Conservation (phyloP, 2,329 filamentous ascomycete genomes). For the Cercospora sesami region DNA sequence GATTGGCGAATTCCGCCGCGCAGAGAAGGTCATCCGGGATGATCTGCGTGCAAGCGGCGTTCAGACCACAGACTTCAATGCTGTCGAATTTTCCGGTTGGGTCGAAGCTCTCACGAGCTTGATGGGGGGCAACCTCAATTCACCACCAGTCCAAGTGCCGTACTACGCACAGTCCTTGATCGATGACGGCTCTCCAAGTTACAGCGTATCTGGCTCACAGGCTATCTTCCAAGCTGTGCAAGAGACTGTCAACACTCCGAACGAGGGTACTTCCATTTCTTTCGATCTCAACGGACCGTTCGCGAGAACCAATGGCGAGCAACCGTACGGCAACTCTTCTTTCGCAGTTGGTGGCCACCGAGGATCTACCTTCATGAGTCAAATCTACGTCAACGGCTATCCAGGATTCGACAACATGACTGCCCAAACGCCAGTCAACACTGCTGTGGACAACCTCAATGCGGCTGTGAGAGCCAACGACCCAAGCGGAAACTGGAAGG, state of each 20-base stretch:
- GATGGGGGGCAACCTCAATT: slow-evolving; percentile 21
- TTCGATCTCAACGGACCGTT: slow-evolving; percentile 25
- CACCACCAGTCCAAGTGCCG: slow-evolving; percentile 20
- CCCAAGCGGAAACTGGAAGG: slow-evolving; percentile 10
- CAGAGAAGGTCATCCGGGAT: slow-evolving; percentile 13
- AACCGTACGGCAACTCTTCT: slow-evolving; percentile 20
- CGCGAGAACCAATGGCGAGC: slow-evolving; percentile 17
- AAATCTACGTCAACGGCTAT: slow-evolving; percentile 22
- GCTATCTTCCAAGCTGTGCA: slow-evolving; percentile 20
- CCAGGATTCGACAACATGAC: slow-evolving; percentile 18
- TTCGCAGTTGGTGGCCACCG: slow-evolving; percentile 19
- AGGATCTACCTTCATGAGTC: slow-evolving; percentile 19
- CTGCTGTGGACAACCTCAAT: slow-evolving; percentile 17
- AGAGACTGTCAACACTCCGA: slow-evolving; percentile 9
- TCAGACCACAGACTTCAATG: slow-evolving; percentile 10
- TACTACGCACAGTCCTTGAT: slow-evolving; percentile 24
- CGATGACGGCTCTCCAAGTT: slow-evolving; percentile 20
- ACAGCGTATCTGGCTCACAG: slow-evolving; percentile 7
- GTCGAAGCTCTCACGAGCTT: slow-evolving; percentile 21
- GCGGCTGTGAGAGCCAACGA: slow-evolving; percentile 17
- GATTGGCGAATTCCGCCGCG: slow-evolving; percentile 3
- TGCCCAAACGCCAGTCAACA: slow-evolving; percentile 12
- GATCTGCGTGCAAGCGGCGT: slow-evolving; percentile 12
- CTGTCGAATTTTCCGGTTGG: slow-evolving; percentile 19
- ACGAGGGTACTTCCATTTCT: slow-evolving; percentile 17